phyloP scores from a whole-genome alignment of 2,329 filamentous ascomycete genomes.

The Nemania sp. region DNA sequence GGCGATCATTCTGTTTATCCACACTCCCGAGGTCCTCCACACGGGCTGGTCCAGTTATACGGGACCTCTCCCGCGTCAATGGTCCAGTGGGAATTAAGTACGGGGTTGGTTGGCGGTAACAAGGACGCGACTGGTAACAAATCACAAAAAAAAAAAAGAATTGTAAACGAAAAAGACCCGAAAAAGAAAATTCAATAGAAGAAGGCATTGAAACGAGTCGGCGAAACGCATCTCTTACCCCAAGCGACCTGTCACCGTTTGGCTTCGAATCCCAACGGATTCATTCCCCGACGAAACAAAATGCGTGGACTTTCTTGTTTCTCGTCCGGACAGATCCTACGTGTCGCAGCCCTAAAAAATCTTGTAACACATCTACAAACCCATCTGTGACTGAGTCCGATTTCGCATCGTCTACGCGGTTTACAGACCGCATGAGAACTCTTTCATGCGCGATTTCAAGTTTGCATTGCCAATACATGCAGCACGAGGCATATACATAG shows the following conservation, averaged over 20 bases:
- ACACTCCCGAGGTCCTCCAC: too few species aligned
- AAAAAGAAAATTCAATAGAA: conserved; percentile 12
- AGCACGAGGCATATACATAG: neutral
- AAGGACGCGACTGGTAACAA: conserved; percentile 5
- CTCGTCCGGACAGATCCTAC: conserved; percentile 24
- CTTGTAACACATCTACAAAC: conserved; percentile 20
- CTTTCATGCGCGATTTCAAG: conserved; percentile 12
- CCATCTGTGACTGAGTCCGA: conserved; percentile 13
- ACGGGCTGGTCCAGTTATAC: conserved; percentile 17
- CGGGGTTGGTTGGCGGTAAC: conserved; percentile 8
- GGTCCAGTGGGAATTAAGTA: conserved; percentile 22
- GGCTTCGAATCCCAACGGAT: conserved; percentile 9
- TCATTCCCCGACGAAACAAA: conserved; percentile 4
- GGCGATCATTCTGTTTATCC: conserved; percentile 29
- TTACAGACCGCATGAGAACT: conserved; percentile 9
- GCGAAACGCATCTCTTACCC: conserved; percentile 16
- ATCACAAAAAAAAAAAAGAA: conserved; percentile 17
- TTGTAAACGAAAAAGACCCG: too few species aligned
- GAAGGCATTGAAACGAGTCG: neutral
- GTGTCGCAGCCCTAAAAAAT: conserved; percentile 17
- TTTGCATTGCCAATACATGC: conserved; percentile 5
- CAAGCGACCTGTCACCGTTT: conserved; percentile 26
- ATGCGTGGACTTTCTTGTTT: conserved; percentile 6
- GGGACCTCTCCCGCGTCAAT: conserved; percentile 27
- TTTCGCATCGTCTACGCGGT: conserved; percentile 9